A percentile compares a stretch with the other conserved stretches of the same genome.
These are phyloP conservation scores for Sporisorium graminicola DNA, from an alignment of 1,284 basidiomycete species.

Conservation along the genomic window DNA sequence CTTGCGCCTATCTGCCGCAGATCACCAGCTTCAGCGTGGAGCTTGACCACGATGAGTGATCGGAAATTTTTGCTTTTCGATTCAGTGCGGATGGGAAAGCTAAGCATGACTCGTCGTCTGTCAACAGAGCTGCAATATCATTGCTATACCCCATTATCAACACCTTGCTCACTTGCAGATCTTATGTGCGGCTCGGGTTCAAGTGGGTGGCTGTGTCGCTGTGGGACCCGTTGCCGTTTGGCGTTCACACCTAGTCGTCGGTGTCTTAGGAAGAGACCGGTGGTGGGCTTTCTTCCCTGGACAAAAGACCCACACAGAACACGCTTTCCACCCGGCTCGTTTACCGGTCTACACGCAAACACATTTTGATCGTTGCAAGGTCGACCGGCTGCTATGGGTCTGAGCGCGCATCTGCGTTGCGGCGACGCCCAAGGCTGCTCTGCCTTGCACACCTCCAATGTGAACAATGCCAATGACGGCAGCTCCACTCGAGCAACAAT, in stretches of 20 bases:
- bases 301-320: not conserved
- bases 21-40: conserved; percentile 74
- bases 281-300: not conserved
- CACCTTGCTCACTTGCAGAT: not conserved
- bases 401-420: not conserved
- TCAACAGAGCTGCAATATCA: not conserved
- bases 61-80: not conserved
- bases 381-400: not conserved
- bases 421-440: not conserved
- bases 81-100: not conserved
- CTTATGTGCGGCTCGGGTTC: not conserved
- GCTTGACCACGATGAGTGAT: conserved; percentile 41
- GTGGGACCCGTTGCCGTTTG: not conserved
- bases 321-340: not conserved
- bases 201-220: not conserved
- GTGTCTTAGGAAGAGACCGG: not conserved
- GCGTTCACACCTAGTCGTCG: not conserved
- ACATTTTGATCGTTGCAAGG: not conserved
- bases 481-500: conserved; percentile 8
- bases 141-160: not conserved
- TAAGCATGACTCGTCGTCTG: not conserved
- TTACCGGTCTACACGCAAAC: too few species aligned
- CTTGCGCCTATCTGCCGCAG: conserved; percentile 89
- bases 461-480: not conserved
- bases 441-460: not conserved